Evolutionary conservation across 2,329 filamentous ascomycete species (phyloP).

Genomic region (Xylaria arbuscula): DNA sequence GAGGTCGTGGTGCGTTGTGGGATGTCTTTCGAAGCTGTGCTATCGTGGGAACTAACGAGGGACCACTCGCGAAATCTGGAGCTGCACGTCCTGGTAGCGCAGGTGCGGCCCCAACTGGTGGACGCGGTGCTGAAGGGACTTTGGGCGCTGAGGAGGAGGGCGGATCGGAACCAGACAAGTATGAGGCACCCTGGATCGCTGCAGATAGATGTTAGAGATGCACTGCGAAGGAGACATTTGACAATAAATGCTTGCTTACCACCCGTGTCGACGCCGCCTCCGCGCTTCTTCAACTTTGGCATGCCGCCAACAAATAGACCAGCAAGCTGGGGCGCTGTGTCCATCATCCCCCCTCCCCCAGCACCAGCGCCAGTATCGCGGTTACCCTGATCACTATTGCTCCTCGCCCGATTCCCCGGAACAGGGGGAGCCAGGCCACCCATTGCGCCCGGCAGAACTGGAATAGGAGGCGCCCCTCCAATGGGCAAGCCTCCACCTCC

Average conservation of each 20-base stretch:
- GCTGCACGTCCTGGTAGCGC: slow-evolving; percentile 67
- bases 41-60: slow-evolving; percentile 55
- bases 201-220: slow-evolving; percentile 39
- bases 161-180: slow-evolving; percentile 81
- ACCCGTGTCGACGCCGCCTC: slow-evolving; percentile 82
- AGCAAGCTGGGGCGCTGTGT: slow-evolving; percentile 80
- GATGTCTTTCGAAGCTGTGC: slow-evolving; percentile 70
- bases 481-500: slow-evolving; percentile 66
- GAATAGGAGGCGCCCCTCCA: slow-evolving; percentile 84
- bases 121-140: slow-evolving; percentile 68
- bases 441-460: slow-evolving; percentile 65
- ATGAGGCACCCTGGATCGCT: slow-evolving; percentile 77
- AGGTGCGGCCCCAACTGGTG: slow-evolving; percentile 69
- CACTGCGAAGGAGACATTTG: not conserved
- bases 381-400: slow-evolving; percentile 80
- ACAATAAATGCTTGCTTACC: slow-evolving; percentile 53
- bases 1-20: slow-evolving; percentile 64
- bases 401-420: slow-evolving; percentile 77
- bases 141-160: slow-evolving; percentile 63
- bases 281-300: slow-evolving; percentile 90
- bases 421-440: slow-evolving; percentile 76
- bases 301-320: slow-evolving; percentile 94
- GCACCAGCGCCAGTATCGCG: slow-evolving; percentile 51
- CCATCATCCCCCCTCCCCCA: slow-evolving; percentile 51
- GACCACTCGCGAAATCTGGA: slow-evolving; percentile 41